phyloP scores from a whole-genome alignment of 768 basidiomycete genomes.

The Chalciporus sphaerocephalus region DNA sequence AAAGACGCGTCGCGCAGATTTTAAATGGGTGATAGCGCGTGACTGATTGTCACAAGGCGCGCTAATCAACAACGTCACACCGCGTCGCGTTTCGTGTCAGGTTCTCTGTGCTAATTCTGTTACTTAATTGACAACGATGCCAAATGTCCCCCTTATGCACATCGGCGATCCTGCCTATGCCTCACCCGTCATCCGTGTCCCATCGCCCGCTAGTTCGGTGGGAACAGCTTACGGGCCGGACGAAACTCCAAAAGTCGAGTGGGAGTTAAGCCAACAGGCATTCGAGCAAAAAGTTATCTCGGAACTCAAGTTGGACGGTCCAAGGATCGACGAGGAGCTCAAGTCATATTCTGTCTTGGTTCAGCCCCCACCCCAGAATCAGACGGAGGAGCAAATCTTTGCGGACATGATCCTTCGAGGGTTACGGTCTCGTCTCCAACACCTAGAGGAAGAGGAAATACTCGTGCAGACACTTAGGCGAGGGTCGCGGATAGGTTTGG shows the following conservation, averaged over 20 bases:
- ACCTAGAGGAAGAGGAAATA: conserved; percentile 43
- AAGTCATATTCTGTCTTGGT: conserved; percentile 33
- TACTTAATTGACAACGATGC: conserved; percentile 23
- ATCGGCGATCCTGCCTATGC: conserved; percentile 38
- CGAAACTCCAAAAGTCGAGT: conserved; percentile 41
- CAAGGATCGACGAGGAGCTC: conserved; percentile 35
- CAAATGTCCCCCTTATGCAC: conserved; percentile 29
- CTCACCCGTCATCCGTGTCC: conserved; percentile 42
- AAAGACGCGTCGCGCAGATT: conserved; percentile 29
- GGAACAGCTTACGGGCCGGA: conserved; percentile 46
- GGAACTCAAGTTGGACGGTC: conserved; percentile 32
- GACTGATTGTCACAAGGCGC: conserved; percentile 30
- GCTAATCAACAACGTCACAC: conserved; percentile 33
- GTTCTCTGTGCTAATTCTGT: neutral
- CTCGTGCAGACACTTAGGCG: conserved; percentile 38
- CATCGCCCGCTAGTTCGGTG: conserved; percentile 45
- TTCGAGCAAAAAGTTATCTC: conserved; percentile 36
- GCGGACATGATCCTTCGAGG: conserved; percentile 36
- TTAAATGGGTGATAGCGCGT: conserved; percentile 26
- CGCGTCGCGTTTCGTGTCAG: conserved; percentile 19
- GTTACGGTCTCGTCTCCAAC: conserved; percentile 35
- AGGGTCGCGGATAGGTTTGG: conserved; percentile 34
- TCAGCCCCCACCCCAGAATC: conserved; percentile 29
- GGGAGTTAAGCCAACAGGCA: conserved; percentile 34
- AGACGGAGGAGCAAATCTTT: conserved; percentile 36